Percentiles rank a stretch among this genome's conserved stretches.
phyloP scores from a whole-genome alignment of 1,139 yeast genomes.

The Lodderomyces pseudojiufengensis region DNA sequence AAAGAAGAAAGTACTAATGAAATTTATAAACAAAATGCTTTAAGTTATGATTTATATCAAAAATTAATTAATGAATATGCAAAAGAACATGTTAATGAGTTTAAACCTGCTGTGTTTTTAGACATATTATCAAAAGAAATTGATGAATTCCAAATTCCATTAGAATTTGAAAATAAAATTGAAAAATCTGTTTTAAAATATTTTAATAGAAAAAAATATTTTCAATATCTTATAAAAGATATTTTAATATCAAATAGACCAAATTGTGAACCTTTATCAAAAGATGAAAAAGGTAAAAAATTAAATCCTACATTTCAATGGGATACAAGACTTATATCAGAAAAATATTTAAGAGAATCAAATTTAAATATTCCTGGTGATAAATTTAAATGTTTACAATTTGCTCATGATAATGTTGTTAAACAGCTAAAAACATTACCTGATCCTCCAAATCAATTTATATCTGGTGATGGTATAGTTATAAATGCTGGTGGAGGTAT shows the following conservation, averaged over 20 bases:
- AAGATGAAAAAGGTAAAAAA: constrained; percentile 21
- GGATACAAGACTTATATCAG: constrained; percentile 19
- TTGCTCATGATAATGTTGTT: constrained; percentile 26
- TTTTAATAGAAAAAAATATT: constrained; percentile 16
- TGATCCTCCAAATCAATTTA: constrained; percentile 22
- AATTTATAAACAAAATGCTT: constrained; percentile 17
- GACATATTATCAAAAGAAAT: constrained; percentile 15
- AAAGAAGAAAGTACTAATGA: constrained; percentile 19
- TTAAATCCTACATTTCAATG: constrained; percentile 18
- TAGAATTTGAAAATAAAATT: constrained; percentile 7
- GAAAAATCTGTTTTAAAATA: constrained; percentile 13
- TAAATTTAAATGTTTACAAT: constrained; percentile 21
- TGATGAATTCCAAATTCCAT: constrained; percentile 8
- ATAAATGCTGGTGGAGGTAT: constrained; percentile 29
- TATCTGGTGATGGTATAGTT: constrained; percentile 36
- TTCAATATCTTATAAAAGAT: constrained; percentile 16
- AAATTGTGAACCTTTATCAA: constrained; percentile 18
- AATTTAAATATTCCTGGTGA: constrained; percentile 14
- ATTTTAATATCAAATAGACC: constrained; percentile 21
- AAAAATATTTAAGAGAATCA: constrained; percentile 12
- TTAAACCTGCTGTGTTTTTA: constrained; percentile 19
- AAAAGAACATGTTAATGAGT: constrained; percentile 14
- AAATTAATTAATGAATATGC: constrained; percentile 22
- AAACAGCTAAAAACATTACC: constrained; percentile 21
- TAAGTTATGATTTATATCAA: constrained; percentile 20